Evolutionary conservation across 306 rosid species (phyloP), one percentile per base, ranked within the genome.

Genomic region (Medicago ruthenica): DNA sequence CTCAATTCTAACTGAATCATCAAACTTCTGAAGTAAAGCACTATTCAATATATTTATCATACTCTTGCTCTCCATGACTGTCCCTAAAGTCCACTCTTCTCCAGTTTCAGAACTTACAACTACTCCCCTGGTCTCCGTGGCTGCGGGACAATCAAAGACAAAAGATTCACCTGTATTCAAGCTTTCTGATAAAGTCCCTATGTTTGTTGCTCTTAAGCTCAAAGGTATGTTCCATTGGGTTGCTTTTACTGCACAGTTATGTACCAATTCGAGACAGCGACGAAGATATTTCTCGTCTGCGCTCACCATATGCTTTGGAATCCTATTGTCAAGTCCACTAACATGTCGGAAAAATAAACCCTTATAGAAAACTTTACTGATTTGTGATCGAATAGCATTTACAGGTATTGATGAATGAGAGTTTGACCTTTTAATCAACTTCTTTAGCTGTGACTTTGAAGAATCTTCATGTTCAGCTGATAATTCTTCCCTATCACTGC

Each of bases 1-100:
- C 48, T 79, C 83, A 79, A 75, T 81, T 82, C 82, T 47, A 59
- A 86, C 86, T 4, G 80, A 73, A 53, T 79, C 66, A 63, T 86
- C 91, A 5, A 77, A 86, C 68, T 83, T 88, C 60, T 89, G 79
- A 79, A 90, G 82, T 69, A 90, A 71, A 60, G 92, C 88, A 79
- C 90, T 92, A 67, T 87, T 92, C 85, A 90, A 80, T 75, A 92
- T 88, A 79, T 89, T 92, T 40, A 79, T 48, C 94, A 96, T 89
- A 84, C 98, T 96, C 85, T 96, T 80, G 86, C 96, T 95, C 77
- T 86, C 92, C 98, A 95, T 92, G 39, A 95, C 85, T 4, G 96
- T 66, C 60, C 97, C 96, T 45, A 84, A 74, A 76, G 70, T 69
- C 98, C 91, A 88, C 18, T 44, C 73, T 40, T 79, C 79, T 44